Evolutionary conservation across 140 eudicot genomes (phyloP).

Genomic region (Bidens hawaiensis): DNA sequence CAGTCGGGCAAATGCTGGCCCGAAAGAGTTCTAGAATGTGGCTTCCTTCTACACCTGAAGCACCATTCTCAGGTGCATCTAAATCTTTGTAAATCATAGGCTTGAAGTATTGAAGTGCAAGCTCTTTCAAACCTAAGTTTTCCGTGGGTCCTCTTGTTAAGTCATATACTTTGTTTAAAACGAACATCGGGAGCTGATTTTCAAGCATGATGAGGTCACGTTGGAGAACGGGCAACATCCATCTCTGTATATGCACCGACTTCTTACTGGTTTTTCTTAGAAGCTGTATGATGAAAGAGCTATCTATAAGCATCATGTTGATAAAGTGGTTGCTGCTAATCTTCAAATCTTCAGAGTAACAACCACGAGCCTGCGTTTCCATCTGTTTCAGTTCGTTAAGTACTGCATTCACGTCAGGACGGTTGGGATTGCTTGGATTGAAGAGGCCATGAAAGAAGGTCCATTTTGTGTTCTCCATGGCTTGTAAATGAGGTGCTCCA

Average conservation of each 20-base stretch:
- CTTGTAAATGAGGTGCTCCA: conserved; percentile 17
- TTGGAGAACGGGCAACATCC: conserved; percentile 35
- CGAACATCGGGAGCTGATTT: conserved; percentile 27
- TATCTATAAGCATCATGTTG: conserved; percentile 29
- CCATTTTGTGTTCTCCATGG: conserved; percentile 16
- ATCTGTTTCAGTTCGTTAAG: not conserved
- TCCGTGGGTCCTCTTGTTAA: not conserved
- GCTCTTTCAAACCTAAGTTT: conserved; percentile 18
- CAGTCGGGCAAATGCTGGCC: conserved; percentile 23
- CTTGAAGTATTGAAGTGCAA: conserved; percentile 21
- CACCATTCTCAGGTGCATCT: not conserved
- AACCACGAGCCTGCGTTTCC: conserved; percentile 26
- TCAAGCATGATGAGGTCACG: conserved; percentile 40
- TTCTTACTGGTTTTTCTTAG: conserved; percentile 1
- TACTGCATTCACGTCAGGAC: conserved; percentile 2
- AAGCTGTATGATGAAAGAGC: conserved; percentile 36
- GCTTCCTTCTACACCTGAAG: not conserved
- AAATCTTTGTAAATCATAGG: conserved; percentile 21
- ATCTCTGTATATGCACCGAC: conserved; percentile 12
- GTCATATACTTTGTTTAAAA: conserved; percentile 22
- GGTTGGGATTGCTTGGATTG: conserved; percentile 1
- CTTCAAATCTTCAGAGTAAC: conserved; percentile 19
- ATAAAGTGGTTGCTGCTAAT: conserved; percentile 12
- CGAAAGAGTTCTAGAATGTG: conserved; percentile 31
- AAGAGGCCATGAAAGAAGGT: no score